Percentiles rank a stretch among this genome's conserved stretches.
Evolutionary conservation across 1,284 basidiomycete species (phyloP).

Genomic region (Xerocomus minutiporus): DNA sequence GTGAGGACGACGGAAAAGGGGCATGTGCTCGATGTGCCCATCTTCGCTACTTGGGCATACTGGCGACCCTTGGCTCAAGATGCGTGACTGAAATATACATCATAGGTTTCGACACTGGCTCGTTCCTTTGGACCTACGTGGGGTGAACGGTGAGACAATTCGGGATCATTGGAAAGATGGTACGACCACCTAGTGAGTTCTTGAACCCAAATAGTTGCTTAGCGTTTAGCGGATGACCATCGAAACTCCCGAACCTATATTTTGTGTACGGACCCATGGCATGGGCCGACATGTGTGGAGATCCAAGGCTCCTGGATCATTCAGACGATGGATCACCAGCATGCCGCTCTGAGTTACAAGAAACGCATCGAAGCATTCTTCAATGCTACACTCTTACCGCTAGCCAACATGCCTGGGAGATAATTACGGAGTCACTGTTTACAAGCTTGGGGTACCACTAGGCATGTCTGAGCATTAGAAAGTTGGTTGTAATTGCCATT

Average conservation of each 20-base stretch:
- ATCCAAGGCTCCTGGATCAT: slow-evolving; percentile 11
- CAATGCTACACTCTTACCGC: slow-evolving; percentile 9
- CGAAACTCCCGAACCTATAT: slow-evolving; percentile 22
- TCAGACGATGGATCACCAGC: slow-evolving; percentile 17
- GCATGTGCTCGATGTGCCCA: background rate
- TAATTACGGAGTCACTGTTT: slow-evolving; percentile 11
- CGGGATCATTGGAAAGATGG: slow-evolving; percentile 19
- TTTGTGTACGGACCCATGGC: slow-evolving; percentile 18
- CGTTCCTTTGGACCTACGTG: slow-evolving; percentile 7
- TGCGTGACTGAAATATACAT: background rate
- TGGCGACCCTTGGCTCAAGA: background rate
- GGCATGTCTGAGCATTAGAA: too few species aligned
- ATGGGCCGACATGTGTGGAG: slow-evolving; percentile 7
- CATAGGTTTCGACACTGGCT: slow-evolving; percentile 9
- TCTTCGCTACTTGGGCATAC: background rate
- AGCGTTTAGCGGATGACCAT: slow-evolving; percentile 13
- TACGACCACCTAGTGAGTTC: slow-evolving; percentile 16
- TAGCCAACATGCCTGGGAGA: slow-evolving; percentile 16
- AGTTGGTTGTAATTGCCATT: too few species aligned
- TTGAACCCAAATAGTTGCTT: background rate
- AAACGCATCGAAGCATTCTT: slow-evolving; percentile 1
- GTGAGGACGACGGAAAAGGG: slow-evolving; percentile 8
- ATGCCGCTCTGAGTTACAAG: slow-evolving; percentile 11
- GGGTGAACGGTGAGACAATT: slow-evolving; percentile 13
- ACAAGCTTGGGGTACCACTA: background rate